Evolutionary conservation across 257 asterid species (phyloP).

Genomic region (Penstemon barbatus): DNA sequence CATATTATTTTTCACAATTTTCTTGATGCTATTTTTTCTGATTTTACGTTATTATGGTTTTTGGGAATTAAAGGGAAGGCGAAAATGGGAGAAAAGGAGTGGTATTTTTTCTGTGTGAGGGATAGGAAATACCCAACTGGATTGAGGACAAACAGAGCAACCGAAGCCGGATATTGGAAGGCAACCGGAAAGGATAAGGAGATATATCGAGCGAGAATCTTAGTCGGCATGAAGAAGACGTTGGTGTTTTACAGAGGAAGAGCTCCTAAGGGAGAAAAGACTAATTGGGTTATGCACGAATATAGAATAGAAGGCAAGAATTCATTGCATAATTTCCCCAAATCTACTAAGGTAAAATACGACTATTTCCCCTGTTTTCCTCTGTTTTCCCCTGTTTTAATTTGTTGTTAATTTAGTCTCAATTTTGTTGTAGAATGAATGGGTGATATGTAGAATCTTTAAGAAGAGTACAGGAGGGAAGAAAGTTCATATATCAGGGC

Average conservation of each 20-base stretch:
- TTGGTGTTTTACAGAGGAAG: conserved; percentile 72
- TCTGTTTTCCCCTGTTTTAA: conserved; percentile 36
- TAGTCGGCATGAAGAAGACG: conserved; percentile 80
- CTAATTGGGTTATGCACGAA: conserved; percentile 83
- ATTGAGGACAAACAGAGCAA: conserved; percentile 72
- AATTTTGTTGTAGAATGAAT: conserved; percentile 54
- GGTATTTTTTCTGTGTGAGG: conserved; percentile 70
- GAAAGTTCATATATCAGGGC: conserved; percentile 57
- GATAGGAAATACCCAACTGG: conserved; percentile 86
- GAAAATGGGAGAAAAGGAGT: conserved; percentile 74
- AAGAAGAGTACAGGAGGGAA: conserved; percentile 67
- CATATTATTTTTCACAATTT: neutral
- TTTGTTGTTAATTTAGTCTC: neutral
- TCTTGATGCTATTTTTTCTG: neutral
- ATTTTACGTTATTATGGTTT: neutral
- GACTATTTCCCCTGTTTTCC: conserved; percentile 25
- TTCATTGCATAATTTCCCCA: conserved; percentile 44
- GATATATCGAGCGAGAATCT: conserved; percentile 43
- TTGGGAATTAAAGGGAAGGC: conserved; percentile 54
- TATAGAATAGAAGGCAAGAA: conserved; percentile 58
- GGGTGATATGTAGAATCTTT: conserved; percentile 80
- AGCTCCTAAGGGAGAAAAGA: conserved; percentile 71
- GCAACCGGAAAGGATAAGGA: conserved; percentile 79
- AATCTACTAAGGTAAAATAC: conserved; percentile 41
- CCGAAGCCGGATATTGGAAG: conserved; percentile 79